These are phyloP conservation scores for Yarrowia yakushimensis DNA, from an alignment of 805 yeast species.

Conservation along the genomic window DNA sequence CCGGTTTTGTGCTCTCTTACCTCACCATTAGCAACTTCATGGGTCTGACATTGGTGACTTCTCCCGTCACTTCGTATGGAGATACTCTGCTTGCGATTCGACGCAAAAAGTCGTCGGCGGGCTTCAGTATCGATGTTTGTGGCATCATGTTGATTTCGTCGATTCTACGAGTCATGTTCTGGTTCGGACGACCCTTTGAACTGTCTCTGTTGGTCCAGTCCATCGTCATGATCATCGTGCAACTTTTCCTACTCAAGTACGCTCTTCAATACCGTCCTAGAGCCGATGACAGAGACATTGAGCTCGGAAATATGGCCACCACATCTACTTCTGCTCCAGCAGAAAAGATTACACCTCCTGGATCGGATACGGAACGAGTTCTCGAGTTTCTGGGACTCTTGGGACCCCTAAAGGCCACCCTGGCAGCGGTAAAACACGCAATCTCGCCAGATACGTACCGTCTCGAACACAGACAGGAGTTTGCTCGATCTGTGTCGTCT, in stretches of 20 bases:
- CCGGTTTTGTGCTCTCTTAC: constrained; percentile 25
- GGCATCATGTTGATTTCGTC: constrained; percentile 84
- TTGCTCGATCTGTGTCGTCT: background rate
- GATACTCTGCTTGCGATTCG: constrained; percentile 71
- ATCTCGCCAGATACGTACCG: constrained; percentile 6
- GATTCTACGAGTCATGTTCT: constrained; percentile 69
- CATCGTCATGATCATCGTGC: constrained; percentile 79
- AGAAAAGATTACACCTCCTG: background rate
- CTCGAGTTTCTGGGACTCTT: background rate
- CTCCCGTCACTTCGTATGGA: constrained; percentile 86
- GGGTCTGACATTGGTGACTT: constrained; percentile 65
- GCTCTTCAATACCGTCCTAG: constrained; percentile 45
- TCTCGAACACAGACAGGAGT: constrained; percentile 1
- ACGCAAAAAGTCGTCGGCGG: constrained; percentile 60
- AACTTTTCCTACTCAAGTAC: constrained; percentile 57
- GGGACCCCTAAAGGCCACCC: background rate
- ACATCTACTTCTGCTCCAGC: background rate
- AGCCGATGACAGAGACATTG: constrained; percentile 4
- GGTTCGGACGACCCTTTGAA: constrained; percentile 77
- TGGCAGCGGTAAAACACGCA: background rate
- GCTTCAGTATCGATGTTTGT: constrained; percentile 89
- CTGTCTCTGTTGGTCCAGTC: constrained; percentile 74
- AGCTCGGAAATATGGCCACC: background rate
- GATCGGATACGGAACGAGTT: constrained; percentile 5
- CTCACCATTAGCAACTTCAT: constrained; percentile 39